Base-by-base conservation (phyloP, 2,329 filamentous ascomycete species). In the Pestalotiopsis sp. region DNA sequence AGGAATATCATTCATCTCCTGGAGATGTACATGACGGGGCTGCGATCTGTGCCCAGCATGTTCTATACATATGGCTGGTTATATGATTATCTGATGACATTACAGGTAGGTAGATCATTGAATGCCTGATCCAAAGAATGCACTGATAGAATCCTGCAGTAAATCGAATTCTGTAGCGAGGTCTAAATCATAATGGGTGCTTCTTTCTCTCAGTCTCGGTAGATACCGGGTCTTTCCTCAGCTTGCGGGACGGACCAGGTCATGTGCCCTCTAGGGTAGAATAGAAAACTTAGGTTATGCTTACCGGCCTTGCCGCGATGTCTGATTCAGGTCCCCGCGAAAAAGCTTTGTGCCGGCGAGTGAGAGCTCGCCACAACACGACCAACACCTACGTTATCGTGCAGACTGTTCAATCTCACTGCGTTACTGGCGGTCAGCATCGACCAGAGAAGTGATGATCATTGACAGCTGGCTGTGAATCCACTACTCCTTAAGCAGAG, bases 321-420 rank as follows among this genome's bases (percentile, higher is more conserved):
- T 61, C 35, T 44, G 60, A 63, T 44, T 63, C 60, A 63, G 60
- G 35, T 11, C 38, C 20, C 14, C 24, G 5, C 14, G 20, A 10
- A 44, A 14, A 63, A 61, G 30, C 22, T 61, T 61, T 22, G 24
- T 30, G 10, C 60, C n/a, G 60, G 40, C 60, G 60, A 63, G 39
- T 63, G 39, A 63, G 60, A 63, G 39, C n/a, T 63, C 40, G 60
- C 60, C 60, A 63, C 60, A 63, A 63, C 39, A 35, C 20, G 44
- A 10, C 44, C 44, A 52, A 52, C 44, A 52, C 17, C 44, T 52
- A 20, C 17, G 44, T 20, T 52, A 52, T 20, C 20, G 44, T 52
- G 44, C 44, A 35, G 30, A n/a, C 9, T 9, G 17, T 52, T 52
- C 20, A n/a, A 52, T 20, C 56, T 26, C 22, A 59, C 56, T 35